Conservation (phyloP, 345 rosid genomes). For the Cardamine chenopodiifolia region DNA sequence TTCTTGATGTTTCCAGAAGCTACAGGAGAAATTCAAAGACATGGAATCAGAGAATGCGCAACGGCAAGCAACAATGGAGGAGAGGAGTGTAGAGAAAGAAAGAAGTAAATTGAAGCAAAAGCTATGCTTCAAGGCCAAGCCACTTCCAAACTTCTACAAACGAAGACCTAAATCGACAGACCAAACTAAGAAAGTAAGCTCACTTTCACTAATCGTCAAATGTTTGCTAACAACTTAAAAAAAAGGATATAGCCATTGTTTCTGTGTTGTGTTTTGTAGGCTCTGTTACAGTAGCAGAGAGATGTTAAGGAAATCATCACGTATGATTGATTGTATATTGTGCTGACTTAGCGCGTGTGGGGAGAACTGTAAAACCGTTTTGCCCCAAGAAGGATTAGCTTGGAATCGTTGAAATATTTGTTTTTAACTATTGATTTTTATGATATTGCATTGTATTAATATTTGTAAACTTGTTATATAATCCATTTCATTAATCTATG, state of each 20-base stretch:
- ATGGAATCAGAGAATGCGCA: slow-evolving; percentile 17
- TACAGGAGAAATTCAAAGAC: slow-evolving; percentile 78
- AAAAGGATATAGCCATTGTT: not conserved
- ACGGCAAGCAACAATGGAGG: slow-evolving; percentile 22
- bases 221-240: not conserved
- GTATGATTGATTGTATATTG: slow-evolving; percentile 19
- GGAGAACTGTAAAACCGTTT: not conserved
- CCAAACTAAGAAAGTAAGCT: slow-evolving; percentile 57
- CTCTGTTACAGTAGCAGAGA: slow-evolving; percentile 37
- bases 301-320: not conserved
- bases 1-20: slow-evolving; percentile 50
- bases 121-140: slow-evolving; percentile 93
- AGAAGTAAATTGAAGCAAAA: slow-evolving; percentile 59
- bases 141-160: slow-evolving; percentile 84
- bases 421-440: not conserved
- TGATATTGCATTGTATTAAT: not conserved
- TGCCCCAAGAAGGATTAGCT: not conserved
- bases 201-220: not conserved
- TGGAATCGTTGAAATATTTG: slow-evolving; percentile 1
- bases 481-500: not conserved
- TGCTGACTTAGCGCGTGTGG: slow-evolving; percentile 19
- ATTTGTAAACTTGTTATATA: not conserved
- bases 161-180: slow-evolving; percentile 47
- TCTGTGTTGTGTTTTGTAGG: slow-evolving; percentile 30
- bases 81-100: slow-evolving; percentile 73